Evolutionary conservation across 1,284 basidiomycete genomes (phyloP), one percentile per base, ranked within the genome.

Genomic region (Malassezia yamatoensis): DNA sequence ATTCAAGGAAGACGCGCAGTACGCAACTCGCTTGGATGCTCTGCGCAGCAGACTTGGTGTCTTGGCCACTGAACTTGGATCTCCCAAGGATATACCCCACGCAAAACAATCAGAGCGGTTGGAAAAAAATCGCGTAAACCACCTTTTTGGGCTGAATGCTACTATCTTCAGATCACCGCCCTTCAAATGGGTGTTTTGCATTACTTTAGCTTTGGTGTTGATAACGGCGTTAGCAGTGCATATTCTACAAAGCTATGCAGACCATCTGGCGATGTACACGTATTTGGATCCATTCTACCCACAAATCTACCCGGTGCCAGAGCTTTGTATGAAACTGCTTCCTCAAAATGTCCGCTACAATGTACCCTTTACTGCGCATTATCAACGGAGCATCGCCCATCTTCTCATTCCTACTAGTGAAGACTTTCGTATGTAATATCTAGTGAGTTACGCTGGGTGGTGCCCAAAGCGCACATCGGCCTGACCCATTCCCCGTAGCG

Each of bases 401-500:
- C 24, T 29, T 29, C 24, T 29, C 3, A 29, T 29, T 7, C 24
- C 24, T 29, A 29, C 24, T 29, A 29, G 24, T 29, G 24, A 29
- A 29, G 7, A 29, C 7, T 29, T 4, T 29, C 3, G 24, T 29
- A 7, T 29, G 24, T 29, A 29, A 29, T 29, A 29, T 29, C 24
- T 29, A 29, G 24, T 29, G 24, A 29, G 24, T 29, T 7, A 29
- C 18, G 40, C 2, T 37, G 9, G 15, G 55, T 6, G 63, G 58
- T 5, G 56, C 53, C 68, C 68, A 71, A 32, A 67, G 61, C 3
- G 59, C 61, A 50, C 65, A 67, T 36, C 64, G 51, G 0, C 68
- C 68, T 2, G 65, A 67, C 15, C 65, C 68, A 42, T 71, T 69
- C 13, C 64, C 68, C 1, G 68, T 66, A 15, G 63, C 68, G 10